A percentile compares a stretch with the other conserved stretches of the same genome.
Conservation (phyloP, 768 basidiomycete species). For the Suillus americanus region DNA sequence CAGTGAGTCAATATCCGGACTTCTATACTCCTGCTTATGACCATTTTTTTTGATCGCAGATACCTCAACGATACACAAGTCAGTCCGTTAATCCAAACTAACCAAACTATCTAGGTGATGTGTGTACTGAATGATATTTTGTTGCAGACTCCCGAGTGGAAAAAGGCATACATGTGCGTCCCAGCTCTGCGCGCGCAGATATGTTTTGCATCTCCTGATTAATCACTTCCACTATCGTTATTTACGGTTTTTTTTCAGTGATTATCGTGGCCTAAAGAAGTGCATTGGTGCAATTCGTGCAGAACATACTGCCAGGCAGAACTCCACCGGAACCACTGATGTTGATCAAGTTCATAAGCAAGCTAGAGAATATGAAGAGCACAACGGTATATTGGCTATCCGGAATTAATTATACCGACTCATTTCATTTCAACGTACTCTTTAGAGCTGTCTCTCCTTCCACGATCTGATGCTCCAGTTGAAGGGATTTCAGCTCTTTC, state of each 20-base stretch:
- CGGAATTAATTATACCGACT: background rate
- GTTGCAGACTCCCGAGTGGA: slow-evolving; percentile 63
- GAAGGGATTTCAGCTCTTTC: background rate
- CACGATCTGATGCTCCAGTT: background rate
- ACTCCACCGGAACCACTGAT: slow-evolving; percentile 11
- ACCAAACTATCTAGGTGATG: background rate
- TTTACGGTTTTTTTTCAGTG: slow-evolving; percentile 38
- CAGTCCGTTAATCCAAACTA: slow-evolving; percentile 4
- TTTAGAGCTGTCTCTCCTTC: background rate
- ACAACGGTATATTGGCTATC: background rate
- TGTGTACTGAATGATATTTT: slow-evolving; percentile 2
- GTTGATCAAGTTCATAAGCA: slow-evolving; percentile 3
- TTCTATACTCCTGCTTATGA: background rate
- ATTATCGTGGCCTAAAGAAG: slow-evolving; percentile 73
- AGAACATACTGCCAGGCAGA: slow-evolving; percentile 23
- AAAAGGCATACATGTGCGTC: slow-evolving; percentile 32
- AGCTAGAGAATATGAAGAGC: slow-evolving; percentile 4
- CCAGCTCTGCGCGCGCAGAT: slow-evolving; percentile 5
- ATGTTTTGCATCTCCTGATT: background rate
- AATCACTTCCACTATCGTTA: background rate
- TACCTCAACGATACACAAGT: slow-evolving; percentile 74
- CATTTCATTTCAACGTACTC: background rate
- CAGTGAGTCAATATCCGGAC: slow-evolving; percentile 36
- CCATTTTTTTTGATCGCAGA: slow-evolving; percentile 32
- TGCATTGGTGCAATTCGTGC: slow-evolving; percentile 56